Base-by-base conservation (phyloP, 2,329 filamentous ascomycete species). In the Apiospora kogelbergensis region DNA sequence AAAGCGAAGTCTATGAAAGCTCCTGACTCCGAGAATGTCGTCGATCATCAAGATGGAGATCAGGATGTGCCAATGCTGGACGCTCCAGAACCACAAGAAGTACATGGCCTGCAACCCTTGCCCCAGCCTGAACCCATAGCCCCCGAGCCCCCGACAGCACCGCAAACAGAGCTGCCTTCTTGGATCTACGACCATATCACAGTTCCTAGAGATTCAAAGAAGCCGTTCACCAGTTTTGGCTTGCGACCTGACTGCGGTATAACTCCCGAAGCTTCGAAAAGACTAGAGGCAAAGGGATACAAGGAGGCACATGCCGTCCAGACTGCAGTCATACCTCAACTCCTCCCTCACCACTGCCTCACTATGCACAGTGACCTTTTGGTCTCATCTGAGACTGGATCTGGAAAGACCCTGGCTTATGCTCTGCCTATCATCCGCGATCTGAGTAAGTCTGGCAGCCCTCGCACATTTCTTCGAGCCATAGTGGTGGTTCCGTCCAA, bases 401-500 rank as follows among this genome's bases (percentile, higher is more conserved):
- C 96, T 0, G 96, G 96, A 68, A 99, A 99, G 78, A 99, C 96
- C 0, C 80, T 99, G 20, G 92, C 95, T 0, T 99, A 99, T 76
- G 89, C 95, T 0, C 83, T 99, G 2, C 96, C 96, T 0, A 89
- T 99, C 69, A 87, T 97, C 4, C 89, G 94, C 63, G 90, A 91
- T 66, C 83, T 99, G 65, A 90, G 91, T 72, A 84, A 87, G 41
- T 86, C 87, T 17, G 77, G 73, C 60, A 73, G 82, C 82, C 26
- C 85, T 89, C 13, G 73, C 37, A 92, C 91, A 0, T 88, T 88
- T 68, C 81, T 99, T 10, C 88, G 93, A 46, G 95, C 91, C 0
- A 80, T 99, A 0, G 89, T 99, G 63, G 91, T 99, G 1, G 90
- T 99, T 13, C 96, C 96, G 0, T 99, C 95, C 0, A 86, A 95